Evolutionary conservation across 345 rosid species (phyloP).

Genomic region (Boechera retrofracta): DNA sequence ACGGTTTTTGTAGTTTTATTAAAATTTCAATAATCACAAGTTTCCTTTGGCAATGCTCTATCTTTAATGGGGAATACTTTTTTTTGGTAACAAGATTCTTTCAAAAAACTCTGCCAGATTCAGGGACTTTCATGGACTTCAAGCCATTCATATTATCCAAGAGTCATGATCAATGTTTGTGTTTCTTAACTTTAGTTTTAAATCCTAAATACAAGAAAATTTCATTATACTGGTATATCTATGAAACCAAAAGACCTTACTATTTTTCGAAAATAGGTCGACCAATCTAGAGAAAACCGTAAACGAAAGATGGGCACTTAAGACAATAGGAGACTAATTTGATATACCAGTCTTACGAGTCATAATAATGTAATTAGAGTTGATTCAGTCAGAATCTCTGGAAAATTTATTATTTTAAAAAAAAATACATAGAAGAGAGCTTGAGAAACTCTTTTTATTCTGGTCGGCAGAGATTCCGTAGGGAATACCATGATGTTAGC

Average conservation of each 20-base stretch:
- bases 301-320: neutral
- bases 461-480: conserved; percentile 29
- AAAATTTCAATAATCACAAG: neutral
- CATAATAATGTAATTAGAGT: neutral
- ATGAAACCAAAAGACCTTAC: no score
- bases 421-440: neutral
- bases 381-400: neutral
- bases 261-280: no score
- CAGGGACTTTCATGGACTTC: neutral
- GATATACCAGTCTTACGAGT: neutral
- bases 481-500: conserved; percentile 20
- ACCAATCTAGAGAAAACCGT: no score
- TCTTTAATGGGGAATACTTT: neutral
- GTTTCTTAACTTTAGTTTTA: no score
- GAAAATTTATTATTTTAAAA: no score
- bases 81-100: neutral
- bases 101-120: neutral
- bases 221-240: no score
- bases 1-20: neutral
- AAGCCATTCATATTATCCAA: neutral
- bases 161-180: no score
- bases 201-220: no score
- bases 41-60: neutral
- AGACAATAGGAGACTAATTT: neutral
- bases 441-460: neutral